These are phyloP conservation scores for Pseudocercospora musae DNA, from an alignment of 2,329 filamentous ascomycete species.

Conservation along the genomic window DNA sequence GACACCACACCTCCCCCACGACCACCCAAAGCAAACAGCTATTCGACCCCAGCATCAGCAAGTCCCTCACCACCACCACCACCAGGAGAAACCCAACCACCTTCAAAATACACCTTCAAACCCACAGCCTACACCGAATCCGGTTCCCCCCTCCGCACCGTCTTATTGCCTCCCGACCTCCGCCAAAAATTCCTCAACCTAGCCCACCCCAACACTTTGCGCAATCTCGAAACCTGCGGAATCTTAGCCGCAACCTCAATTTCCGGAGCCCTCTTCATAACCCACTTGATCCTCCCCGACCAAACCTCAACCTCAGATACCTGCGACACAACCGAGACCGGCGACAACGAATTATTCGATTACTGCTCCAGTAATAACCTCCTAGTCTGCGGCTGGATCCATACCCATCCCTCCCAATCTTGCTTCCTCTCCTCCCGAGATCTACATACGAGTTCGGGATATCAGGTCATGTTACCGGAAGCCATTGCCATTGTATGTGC, in stretches of 20 bases:
- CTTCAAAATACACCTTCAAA: slow-evolving; percentile 68
- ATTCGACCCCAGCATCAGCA: slow-evolving; percentile 22
- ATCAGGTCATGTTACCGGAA: slow-evolving; percentile 94
- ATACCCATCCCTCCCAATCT: slow-evolving; percentile 93
- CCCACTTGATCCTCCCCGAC: slow-evolving; percentile 82
- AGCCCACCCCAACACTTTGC: slow-evolving; percentile 71
- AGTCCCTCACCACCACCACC: slow-evolving; percentile 28
- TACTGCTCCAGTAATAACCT: slow-evolving; percentile 83
- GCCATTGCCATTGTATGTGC: slow-evolving; percentile 96
- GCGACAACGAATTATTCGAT: slow-evolving; percentile 67
- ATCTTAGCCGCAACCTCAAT: slow-evolving; percentile 88
- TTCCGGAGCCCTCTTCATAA: slow-evolving; percentile 91
- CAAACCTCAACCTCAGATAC: slow-evolving; percentile 89
- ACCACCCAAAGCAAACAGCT: slow-evolving; percentile 30
- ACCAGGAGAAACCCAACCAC: slow-evolving; percentile 41
- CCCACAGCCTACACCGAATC: slow-evolving; percentile 87
- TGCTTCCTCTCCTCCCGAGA: slow-evolving; percentile 98
- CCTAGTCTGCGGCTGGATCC: slow-evolving; percentile 92
- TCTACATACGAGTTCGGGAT: slow-evolving; percentile 87
- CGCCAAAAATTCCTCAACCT: slow-evolving; percentile 70
- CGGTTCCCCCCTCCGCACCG: slow-evolving; percentile 76
- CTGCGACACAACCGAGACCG: slow-evolving; percentile 88
- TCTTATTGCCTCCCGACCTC: slow-evolving; percentile 78
- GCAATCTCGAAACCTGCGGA: slow-evolving; percentile 89
- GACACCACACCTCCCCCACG: slow-evolving; percentile 24